Percentiles rank a stretch among this genome's conserved stretches.
phyloP scores from a whole-genome alignment of 306 rosid genomes.

The Argentina anserina region DNA sequence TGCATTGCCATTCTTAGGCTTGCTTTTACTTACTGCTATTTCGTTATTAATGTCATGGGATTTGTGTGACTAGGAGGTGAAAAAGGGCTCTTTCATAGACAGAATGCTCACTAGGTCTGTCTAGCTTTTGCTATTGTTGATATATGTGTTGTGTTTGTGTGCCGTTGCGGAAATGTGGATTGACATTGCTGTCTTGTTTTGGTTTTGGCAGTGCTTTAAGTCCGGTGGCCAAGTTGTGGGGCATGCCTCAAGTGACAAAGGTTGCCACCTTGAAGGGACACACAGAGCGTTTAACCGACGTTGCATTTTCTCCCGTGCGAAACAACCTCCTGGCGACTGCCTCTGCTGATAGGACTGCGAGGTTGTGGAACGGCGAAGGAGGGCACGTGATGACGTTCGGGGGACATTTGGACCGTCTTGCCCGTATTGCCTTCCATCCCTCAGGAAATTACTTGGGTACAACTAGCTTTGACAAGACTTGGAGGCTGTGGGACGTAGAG shows the following conservation, averaged over 20 bases:
- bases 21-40: neutral
- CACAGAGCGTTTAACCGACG: constrained; percentile 79
- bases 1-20: neutral
- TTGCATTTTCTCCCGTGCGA: constrained; percentile 64
- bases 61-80: neutral
- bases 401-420: constrained; percentile 95
- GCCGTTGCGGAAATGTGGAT: neutral
- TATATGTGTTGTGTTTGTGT: neutral
- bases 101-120: neutral
- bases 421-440: constrained; percentile 94
- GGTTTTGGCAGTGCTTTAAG: constrained; percentile 57
- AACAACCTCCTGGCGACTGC: constrained; percentile 86
- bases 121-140: constrained; percentile 3
- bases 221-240: constrained; percentile 81
- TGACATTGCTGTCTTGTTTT: constrained; percentile 27
- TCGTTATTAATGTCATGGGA: neutral
- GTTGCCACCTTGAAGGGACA: constrained; percentile 77
- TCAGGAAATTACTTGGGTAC: constrained; percentile 94
- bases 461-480: constrained; percentile 91
- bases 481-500: constrained; percentile 95
- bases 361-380: constrained; percentile 83
- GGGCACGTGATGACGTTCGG: constrained; percentile 60
- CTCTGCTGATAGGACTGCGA: constrained; percentile 89
- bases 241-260: constrained; percentile 75
- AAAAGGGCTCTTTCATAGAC: neutral